These are phyloP conservation scores for Marasmius sp. DNA, from an alignment of 1,284 basidiomycete genomes.

Conservation along the genomic window DNA sequence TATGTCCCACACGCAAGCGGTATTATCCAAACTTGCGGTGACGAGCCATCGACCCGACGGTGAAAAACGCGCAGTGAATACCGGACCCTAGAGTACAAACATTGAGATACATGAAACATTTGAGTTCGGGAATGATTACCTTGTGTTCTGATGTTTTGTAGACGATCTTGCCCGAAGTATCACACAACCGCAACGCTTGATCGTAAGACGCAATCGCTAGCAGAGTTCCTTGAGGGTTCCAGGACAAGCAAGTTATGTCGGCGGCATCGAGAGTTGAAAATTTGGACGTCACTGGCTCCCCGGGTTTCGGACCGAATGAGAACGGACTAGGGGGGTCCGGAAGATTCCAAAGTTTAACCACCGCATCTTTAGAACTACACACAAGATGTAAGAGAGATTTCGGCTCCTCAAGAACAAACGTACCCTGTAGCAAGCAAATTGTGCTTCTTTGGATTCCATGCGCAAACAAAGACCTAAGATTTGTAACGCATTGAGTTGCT, in stretches of 20 bases:
- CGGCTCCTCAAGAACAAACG: constrained; percentile 18
- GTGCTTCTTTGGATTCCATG: constrained; percentile 72
- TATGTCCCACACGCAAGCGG: constrained; percentile 79
- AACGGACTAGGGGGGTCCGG: constrained; percentile 37
- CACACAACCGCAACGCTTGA: constrained; percentile 63
- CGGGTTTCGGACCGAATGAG: constrained; percentile 27
- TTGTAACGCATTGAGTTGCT: constrained; percentile 1
- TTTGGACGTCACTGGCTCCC: constrained; percentile 46
- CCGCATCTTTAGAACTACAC: constrained; percentile 71
- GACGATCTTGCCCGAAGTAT: constrained; percentile 54
- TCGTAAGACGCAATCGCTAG: constrained; percentile 78
- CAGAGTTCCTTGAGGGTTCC: constrained; percentile 71
- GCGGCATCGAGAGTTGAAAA: constrained; percentile 45
- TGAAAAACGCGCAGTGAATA: constrained; percentile 76
- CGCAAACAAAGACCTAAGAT: constrained; percentile 73
- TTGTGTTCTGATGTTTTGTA: constrained; percentile 61
- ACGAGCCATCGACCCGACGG: constrained; percentile 66
- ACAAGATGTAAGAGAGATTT: constrained; percentile 7
- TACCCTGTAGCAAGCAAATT: constrained; percentile 75
- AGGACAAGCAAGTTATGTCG: constrained; percentile 73
- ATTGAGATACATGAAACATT: constrained; percentile 34
- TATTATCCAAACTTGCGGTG: constrained; percentile 73
- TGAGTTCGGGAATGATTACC: constrained; percentile 39
- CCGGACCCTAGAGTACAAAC: constrained; percentile 57
- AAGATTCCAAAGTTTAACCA: constrained; percentile 75